Percentiles rank a stretch among this genome's conserved stretches.
Evolutionary conservation across 495 filamentous ascomycete species (phyloP).

Genomic region (Daldinia concentrica): DNA sequence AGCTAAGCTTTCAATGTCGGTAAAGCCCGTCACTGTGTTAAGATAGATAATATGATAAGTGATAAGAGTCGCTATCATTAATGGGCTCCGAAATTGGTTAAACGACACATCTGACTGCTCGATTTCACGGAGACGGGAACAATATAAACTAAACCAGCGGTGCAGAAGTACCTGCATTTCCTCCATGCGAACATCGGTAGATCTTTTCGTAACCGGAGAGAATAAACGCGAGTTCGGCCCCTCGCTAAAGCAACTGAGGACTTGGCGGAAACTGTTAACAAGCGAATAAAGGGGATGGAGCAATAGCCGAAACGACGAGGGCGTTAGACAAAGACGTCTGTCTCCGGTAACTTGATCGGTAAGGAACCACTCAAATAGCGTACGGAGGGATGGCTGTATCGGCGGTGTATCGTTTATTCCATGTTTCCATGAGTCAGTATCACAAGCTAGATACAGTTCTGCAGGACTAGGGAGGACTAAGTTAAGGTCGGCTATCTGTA

Average conservation of each 20-base stretch:
- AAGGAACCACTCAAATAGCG: constrained; percentile 20
- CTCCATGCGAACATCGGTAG: constrained; percentile 19
- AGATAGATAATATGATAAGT: constrained; percentile 17
- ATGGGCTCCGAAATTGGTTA: constrained; percentile 2
- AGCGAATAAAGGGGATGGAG: constrained; percentile 18
- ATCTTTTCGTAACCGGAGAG: constrained; percentile 19
- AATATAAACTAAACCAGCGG: constrained; percentile 16
- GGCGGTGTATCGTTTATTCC: background rate
- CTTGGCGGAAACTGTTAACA: constrained; percentile 16
- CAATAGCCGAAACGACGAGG: constrained; percentile 8
- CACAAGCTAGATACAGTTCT: constrained; percentile 14
- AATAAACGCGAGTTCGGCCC: constrained; percentile 10
- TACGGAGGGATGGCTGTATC: constrained; percentile 18
- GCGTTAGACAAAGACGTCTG: constrained; percentile 8
- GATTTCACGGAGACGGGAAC: background rate
- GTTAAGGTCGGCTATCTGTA: constrained; percentile 17
- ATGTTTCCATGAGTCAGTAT: constrained; percentile 13
- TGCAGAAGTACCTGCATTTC: constrained; percentile 16
- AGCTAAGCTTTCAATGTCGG: constrained; percentile 19
- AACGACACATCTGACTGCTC: background rate
- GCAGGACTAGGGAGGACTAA: constrained; percentile 11
- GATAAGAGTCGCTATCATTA: constrained; percentile 13
- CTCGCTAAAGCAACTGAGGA: constrained; percentile 20
- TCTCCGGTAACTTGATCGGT: constrained; percentile 9
- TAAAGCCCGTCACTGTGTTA: constrained; percentile 14